Percentiles rank a stretch among this genome's conserved stretches.
Evolutionary conservation across 805 yeast species (phyloP).

Genomic region (Metschnikowia santaceciliae): DNA sequence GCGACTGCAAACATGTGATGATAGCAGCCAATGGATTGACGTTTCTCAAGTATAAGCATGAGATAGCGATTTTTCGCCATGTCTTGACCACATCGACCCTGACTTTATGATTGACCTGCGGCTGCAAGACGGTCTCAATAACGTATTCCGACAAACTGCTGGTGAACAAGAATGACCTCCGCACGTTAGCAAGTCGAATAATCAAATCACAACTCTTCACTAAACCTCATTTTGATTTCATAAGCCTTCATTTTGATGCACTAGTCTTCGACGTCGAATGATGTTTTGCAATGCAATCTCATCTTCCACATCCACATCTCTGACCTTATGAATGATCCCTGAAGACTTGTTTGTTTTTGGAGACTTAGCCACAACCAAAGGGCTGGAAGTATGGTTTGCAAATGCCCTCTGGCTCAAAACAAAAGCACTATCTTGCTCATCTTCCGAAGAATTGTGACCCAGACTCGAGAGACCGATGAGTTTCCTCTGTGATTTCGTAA

Average conservation of each 20-base stretch:
- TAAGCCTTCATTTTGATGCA: background rate
- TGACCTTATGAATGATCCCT: constrained; percentile 4
- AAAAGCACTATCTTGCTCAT: constrained; percentile 17
- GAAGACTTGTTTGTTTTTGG: constrained; percentile 10
- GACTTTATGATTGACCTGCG: constrained; percentile 43
- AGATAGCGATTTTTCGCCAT: constrained; percentile 72
- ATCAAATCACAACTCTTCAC: background rate
- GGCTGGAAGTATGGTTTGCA: constrained; percentile 11
- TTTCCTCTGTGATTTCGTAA: constrained; percentile 42
- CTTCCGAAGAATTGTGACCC: constrained; percentile 5
- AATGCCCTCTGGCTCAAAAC: constrained; percentile 22
- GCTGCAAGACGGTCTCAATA: constrained; percentile 61
- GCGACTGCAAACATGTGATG: constrained; percentile 71
- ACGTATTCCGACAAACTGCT: constrained; percentile 71
- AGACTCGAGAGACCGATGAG: constrained; percentile 39
- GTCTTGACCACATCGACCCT: constrained; percentile 55
- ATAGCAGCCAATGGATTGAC: constrained; percentile 78
- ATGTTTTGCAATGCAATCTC: constrained; percentile 9
- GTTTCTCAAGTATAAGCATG: constrained; percentile 69
- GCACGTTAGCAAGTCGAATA: constrained; percentile 32
- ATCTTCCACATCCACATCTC: background rate
- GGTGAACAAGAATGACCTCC: constrained; percentile 60
- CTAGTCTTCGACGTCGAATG: constrained; percentile 6
- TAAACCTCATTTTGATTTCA: background rate
- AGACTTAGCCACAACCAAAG: constrained; percentile 21